Conservation (phyloP, 139 green algal genomes). For the Coccomyxa sp. region DNA sequence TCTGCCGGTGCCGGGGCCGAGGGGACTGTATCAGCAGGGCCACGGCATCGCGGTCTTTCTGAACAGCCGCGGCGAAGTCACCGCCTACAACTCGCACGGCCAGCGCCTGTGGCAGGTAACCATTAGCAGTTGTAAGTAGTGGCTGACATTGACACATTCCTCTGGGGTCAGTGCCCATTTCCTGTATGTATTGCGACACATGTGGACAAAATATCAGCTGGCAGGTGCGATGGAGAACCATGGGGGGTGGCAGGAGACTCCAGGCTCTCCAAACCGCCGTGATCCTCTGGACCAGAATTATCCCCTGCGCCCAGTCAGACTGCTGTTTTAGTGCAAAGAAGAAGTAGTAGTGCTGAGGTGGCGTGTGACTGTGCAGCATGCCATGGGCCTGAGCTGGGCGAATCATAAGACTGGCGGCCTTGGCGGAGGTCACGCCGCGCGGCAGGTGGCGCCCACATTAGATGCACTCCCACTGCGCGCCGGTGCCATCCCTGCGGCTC, state of each 20-base stretch:
- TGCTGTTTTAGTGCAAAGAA: neutral
- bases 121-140: neutral
- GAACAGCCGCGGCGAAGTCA: conserved; percentile 76
- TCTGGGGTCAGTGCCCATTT: neutral
- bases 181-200: neutral
- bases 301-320: neutral
- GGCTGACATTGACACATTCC: neutral
- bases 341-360: neutral
- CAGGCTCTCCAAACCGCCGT: too few species aligned
- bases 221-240: too few species aligned
- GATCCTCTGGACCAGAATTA: too few species aligned
- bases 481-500: conserved; percentile 42
- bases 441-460: conserved; percentile 58
- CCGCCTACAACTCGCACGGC: conserved; percentile 50
- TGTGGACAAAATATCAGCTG: too few species aligned
- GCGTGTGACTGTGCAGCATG: conserved; percentile 1
- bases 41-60: conserved; percentile 61
- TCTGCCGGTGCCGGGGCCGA: conserved; percentile 59
- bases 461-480: conserved; percentile 57
- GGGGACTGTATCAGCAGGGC: conserved; percentile 36
- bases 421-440: neutral
- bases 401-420: neutral
- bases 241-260: too few species aligned
- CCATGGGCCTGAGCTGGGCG: neutral
- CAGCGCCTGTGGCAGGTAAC: conserved; percentile 56